Conservation (phyloP, 2,329 filamentous ascomycete genomes). For the Colletotrichum zoysiae region DNA sequence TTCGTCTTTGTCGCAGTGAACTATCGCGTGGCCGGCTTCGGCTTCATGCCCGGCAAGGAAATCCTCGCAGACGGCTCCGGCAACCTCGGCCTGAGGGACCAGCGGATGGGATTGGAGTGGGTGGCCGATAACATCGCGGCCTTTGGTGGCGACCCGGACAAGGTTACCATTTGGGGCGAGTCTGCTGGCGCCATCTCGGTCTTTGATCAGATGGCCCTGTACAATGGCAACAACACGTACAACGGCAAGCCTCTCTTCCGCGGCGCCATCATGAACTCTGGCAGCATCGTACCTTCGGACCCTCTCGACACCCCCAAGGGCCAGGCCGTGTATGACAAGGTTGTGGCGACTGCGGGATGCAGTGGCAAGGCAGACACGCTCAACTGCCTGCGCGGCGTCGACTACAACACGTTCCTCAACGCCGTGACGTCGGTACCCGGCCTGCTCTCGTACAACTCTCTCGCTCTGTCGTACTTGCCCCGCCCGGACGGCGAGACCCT, state of each 20-base stretch:
- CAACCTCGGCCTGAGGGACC: slow-evolving; percentile 72
- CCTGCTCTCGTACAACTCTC: slow-evolving; percentile 66
- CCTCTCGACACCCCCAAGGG: slow-evolving; percentile 67
- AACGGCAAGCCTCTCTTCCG: slow-evolving; percentile 74
- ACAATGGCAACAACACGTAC: slow-evolving; percentile 72
- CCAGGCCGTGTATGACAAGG: slow-evolving; percentile 66
- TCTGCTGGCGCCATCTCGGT: slow-evolving; percentile 71
- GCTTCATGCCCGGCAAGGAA: slow-evolving; percentile 70
- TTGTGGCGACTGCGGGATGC: slow-evolving; percentile 68
- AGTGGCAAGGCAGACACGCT: slow-evolving; percentile 60
- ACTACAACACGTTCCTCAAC: slow-evolving; percentile 64
- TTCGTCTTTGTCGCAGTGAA: slow-evolving; percentile 75
- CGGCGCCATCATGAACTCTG: slow-evolving; percentile 74
- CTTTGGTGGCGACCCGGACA: slow-evolving; percentile 75
- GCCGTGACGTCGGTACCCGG: slow-evolving; percentile 71
- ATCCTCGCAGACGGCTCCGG: slow-evolving; percentile 65
- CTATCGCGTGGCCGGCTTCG: slow-evolving; percentile 73
- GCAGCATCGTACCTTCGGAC: slow-evolving; percentile 62
- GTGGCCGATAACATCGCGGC: slow-evolving; percentile 72
- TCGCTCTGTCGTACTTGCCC: slow-evolving; percentile 73
- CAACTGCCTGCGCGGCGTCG: slow-evolving; percentile 65
- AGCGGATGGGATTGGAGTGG: slow-evolving; percentile 72
- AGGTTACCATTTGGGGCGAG: slow-evolving; percentile 76
- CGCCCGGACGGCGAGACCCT: slow-evolving; percentile 69
- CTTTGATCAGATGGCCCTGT: slow-evolving; percentile 72